phyloP scores from a whole-genome alignment of 805 yeast species.

The Hanseniaspora thailandica region DNA sequence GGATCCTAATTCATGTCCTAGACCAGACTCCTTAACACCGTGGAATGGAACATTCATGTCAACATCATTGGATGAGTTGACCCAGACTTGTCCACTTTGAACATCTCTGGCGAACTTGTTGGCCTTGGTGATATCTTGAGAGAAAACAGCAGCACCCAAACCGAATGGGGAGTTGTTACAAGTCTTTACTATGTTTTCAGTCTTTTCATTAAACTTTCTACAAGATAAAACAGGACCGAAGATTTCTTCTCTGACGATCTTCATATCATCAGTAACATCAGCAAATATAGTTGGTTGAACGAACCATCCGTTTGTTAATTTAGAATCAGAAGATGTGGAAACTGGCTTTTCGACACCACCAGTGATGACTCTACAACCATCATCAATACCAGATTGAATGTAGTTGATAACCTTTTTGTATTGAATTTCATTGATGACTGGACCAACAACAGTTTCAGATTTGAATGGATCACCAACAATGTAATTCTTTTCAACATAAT shows the following conservation, averaged over 20 bases:
- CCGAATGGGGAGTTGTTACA: constrained; percentile 73
- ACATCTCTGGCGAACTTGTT: constrained; percentile 50
- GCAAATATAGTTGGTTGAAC: constrained; percentile 67
- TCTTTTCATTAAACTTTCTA: constrained; percentile 52
- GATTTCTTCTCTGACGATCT: constrained; percentile 66
- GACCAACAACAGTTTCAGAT: constrained; percentile 42
- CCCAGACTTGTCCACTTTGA: constrained; percentile 58
- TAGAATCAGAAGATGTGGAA: constrained; percentile 26
- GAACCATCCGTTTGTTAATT: constrained; percentile 41
- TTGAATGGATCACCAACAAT: constrained; percentile 46
- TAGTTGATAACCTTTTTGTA: constrained; percentile 40
- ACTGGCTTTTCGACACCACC: constrained; percentile 31
- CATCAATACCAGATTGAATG: constrained; percentile 36
- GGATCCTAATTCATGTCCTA: constrained; percentile 72
- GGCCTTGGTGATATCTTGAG: constrained; percentile 53
- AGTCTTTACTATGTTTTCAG: constrained; percentile 38
- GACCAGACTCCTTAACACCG: constrained; percentile 67
- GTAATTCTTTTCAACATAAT: constrained; percentile 38
- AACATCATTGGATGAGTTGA: constrained; percentile 57
- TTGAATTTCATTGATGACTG: constrained; percentile 48
- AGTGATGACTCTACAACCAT: constrained; percentile 38
- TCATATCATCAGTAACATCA: constrained; percentile 53
- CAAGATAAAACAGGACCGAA: constrained; percentile 77
- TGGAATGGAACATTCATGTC: constrained; percentile 65
- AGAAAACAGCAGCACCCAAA: constrained; percentile 71